These are phyloP conservation scores for Dactylorhiza incarnata DNA, from an alignment of 106 monocot genomes.

Conservation along the genomic window DNA sequence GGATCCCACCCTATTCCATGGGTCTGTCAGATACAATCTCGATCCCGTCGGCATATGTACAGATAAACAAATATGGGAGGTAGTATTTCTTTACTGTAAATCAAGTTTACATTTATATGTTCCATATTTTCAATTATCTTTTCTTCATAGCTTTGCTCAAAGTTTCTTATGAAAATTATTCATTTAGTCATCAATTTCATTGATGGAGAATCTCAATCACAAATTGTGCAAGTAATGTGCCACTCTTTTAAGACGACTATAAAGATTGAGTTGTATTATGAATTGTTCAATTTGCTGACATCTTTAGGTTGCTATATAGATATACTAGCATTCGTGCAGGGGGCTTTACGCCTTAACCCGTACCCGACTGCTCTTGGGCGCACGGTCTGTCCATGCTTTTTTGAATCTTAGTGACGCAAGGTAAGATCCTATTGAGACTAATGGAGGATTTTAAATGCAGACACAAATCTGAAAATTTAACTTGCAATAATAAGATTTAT, in stretches of 20 bases:
- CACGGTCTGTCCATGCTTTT: too few species aligned
- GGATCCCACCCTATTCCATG: constrained; percentile 90
- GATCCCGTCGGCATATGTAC: constrained; percentile 64
- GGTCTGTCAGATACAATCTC: constrained; percentile 83
- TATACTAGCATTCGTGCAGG: too few species aligned
- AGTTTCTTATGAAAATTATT: neutral
- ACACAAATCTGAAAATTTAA: too few species aligned
- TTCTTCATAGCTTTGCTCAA: neutral
- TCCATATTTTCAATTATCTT: neutral
- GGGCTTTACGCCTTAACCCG: too few species aligned
- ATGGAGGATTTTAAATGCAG: too few species aligned
- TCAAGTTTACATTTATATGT: neutral
- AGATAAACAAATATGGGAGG: constrained; percentile 92
- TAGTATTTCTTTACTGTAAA: constrained; percentile 14
- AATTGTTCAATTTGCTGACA: neutral
- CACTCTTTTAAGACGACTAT: neutral
- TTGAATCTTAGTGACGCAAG: too few species aligned
- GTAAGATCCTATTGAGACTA: too few species aligned
- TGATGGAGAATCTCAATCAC: neutral
- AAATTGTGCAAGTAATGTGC: neutral
- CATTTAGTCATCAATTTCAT: neutral
- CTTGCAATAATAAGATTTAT: too few species aligned
- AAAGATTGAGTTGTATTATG: neutral
- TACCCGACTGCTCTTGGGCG: too few species aligned
- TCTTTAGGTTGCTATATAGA: neutral